Conservation (phyloP, 768 basidiomycete species). For the Agrocybe pediades region DNA sequence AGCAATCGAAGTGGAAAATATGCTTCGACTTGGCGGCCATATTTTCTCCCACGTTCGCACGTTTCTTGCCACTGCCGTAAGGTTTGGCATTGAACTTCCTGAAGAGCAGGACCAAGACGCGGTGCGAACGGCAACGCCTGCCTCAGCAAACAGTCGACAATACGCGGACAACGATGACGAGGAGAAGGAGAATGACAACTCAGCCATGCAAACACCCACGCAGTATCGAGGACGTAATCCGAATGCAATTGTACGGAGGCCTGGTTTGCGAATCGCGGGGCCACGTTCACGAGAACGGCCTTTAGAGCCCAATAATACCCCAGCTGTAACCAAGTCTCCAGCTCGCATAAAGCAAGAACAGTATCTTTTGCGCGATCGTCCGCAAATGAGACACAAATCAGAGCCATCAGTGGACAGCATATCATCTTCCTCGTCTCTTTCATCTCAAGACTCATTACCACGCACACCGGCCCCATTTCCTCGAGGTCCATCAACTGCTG, state of each 20-base stretch:
- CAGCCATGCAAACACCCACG: slow-evolving; percentile 36
- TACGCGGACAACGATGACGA: slow-evolving; percentile 20
- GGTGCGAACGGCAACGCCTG: slow-evolving; percentile 27
- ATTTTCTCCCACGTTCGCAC: slow-evolving; percentile 80
- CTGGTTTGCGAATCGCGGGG: slow-evolving; percentile 22
- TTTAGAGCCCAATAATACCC: slow-evolving; percentile 12
- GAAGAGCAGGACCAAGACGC: slow-evolving; percentile 44
- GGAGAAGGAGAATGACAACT: slow-evolving; percentile 25
- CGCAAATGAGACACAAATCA: slow-evolving; percentile 41
- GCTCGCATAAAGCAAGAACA: slow-evolving; percentile 37
- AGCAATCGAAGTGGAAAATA: slow-evolving; percentile 64
- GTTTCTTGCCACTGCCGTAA: slow-evolving; percentile 76
- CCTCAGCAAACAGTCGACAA: slow-evolving; percentile 14
- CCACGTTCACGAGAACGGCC: slow-evolving; percentile 25
- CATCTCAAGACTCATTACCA: slow-evolving; percentile 57
- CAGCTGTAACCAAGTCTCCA: slow-evolving; percentile 17
- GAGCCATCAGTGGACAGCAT: slow-evolving; percentile 67
- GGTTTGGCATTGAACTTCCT: slow-evolving; percentile 73
- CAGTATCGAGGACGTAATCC: slow-evolving; percentile 30
- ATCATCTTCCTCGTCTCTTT: slow-evolving; percentile 70
- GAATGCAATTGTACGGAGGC: slow-evolving; percentile 14
- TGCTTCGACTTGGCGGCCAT: slow-evolving; percentile 80
- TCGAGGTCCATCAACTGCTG: slow-evolving; percentile 66
- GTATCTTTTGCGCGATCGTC: slow-evolving; percentile 38
- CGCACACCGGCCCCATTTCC: slow-evolving; percentile 62